Evolutionary conservation across 2,329 filamentous ascomycete genomes (phyloP).

Genomic region (Metarhizium guizhouense): DNA sequence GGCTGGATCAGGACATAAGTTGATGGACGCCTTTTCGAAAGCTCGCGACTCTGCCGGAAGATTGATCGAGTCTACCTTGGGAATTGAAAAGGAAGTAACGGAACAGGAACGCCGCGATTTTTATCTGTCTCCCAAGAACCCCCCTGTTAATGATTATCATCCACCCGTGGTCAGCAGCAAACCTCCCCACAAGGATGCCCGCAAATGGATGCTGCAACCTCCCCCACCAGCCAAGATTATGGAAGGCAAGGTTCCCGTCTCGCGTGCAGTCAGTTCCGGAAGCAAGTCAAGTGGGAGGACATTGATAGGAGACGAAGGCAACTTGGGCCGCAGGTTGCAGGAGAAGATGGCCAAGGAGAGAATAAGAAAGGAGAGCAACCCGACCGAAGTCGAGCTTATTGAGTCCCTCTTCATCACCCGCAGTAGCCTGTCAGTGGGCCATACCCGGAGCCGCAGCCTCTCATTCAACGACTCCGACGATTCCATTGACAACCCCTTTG

Average conservation of each 20-base stretch:
- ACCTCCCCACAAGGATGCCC: slow-evolving; percentile 59
- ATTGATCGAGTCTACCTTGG: slow-evolving; percentile 42
- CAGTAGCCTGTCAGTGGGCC: slow-evolving; percentile 22
- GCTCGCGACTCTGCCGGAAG: slow-evolving; percentile 47
- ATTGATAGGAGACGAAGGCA: slow-evolving; percentile 29
- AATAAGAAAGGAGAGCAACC: slow-evolving; percentile 31
- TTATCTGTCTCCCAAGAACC: slow-evolving; percentile 52
- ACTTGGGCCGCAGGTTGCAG: slow-evolving; percentile 33
- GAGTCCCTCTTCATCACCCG: slow-evolving; percentile 29
- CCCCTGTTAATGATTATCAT: slow-evolving; percentile 77
- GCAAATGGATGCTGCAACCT: slow-evolving; percentile 87
- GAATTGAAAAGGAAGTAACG: slow-evolving; percentile 42
- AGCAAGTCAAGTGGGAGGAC: slow-evolving; percentile 41
- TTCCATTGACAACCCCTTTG: slow-evolving; percentile 19
- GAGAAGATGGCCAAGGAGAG: slow-evolving; percentile 38
- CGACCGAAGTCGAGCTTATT: slow-evolving; percentile 35
- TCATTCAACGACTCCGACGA: slow-evolving; percentile 29
- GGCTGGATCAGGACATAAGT: slow-evolving; percentile 42
- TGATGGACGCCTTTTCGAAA: slow-evolving; percentile 50
- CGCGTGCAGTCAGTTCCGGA: slow-evolving; percentile 49
- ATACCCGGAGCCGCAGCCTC: slow-evolving; percentile 26
- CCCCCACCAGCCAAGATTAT: slow-evolving; percentile 85
- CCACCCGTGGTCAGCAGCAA: slow-evolving; percentile 75
- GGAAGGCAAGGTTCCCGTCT: slow-evolving; percentile 72
- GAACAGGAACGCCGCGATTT: slow-evolving; percentile 49